Percentiles rank a stretch among this genome's conserved stretches.
phyloP scores from a whole-genome alignment of 2,329 filamentous ascomycete species.

The Colletotrichum spinosum region DNA sequence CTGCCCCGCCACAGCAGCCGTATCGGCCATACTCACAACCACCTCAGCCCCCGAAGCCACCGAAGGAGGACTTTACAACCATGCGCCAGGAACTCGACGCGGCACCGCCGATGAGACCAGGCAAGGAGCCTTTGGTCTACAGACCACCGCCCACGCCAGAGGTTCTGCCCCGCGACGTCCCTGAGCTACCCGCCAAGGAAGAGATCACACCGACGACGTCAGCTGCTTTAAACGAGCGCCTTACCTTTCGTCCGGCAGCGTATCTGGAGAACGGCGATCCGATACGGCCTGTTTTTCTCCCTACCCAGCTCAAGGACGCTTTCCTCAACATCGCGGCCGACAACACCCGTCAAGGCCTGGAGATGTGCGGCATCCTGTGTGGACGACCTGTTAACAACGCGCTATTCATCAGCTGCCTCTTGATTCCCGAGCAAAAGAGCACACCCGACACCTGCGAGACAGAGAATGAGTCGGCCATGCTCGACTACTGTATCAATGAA shows the following conservation, averaged over 20 bases:
- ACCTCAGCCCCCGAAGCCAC: constrained; percentile 49
- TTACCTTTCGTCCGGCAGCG: constrained; percentile 85
- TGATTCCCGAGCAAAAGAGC: constrained; percentile 91
- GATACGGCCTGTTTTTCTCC: constrained; percentile 89
- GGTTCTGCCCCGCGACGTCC: constrained; percentile 39
- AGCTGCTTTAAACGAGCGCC: constrained; percentile 60
- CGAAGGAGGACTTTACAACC: constrained; percentile 41
- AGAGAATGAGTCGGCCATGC: constrained; percentile 84
- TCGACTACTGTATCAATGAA: constrained; percentile 88
- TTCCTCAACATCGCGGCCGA: constrained; percentile 80
- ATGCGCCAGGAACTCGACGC: constrained; percentile 29
- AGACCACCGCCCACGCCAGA: constrained; percentile 15
- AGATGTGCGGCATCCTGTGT: constrained; percentile 95
- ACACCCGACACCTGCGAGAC: constrained; percentile 97
- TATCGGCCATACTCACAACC: constrained; percentile 36
- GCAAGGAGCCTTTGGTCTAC: constrained; percentile 32
- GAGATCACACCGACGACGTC: constrained; percentile 43
- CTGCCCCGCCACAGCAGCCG: constrained; percentile 37
- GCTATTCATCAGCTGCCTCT: constrained; percentile 86
- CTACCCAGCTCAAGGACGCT: constrained; percentile 75
- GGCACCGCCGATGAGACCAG: constrained; percentile 26
- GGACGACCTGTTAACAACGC: constrained; percentile 93
- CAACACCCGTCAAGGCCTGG: constrained; percentile 86
- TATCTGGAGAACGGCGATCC: constrained; percentile 91
- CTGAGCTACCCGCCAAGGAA: constrained; percentile 52